Evolutionary conservation across 805 yeast genomes (phyloP).

Genomic region (Cyberlindnera xishuangbannaensis): DNA sequence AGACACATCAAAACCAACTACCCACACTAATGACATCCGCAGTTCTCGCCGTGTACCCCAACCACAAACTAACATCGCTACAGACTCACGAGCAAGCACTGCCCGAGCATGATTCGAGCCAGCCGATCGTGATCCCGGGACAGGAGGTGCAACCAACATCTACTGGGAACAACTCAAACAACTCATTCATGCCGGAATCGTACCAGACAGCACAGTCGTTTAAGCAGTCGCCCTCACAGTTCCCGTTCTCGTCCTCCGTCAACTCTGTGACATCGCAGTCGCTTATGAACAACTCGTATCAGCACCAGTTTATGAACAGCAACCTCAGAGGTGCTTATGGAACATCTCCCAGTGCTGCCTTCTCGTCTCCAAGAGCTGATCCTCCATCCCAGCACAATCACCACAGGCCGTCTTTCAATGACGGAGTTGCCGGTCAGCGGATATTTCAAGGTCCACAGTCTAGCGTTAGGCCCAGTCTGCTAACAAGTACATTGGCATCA

Average conservation of each 20-base stretch:
- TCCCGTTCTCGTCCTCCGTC: conserved; percentile 23
- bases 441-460: conserved; percentile 7
- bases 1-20: no score
- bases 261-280: conserved; percentile 21
- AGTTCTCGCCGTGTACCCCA: no score
- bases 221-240: conserved; percentile 16
- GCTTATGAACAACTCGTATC: conserved; percentile 12
- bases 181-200: conserved; percentile 19
- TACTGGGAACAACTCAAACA: conserved; percentile 5
- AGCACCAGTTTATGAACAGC: conserved; percentile 19
- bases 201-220: conserved; percentile 25
- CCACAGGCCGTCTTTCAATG: conserved; percentile 16
- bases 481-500: conserved; percentile 29
- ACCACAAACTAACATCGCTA: no score
- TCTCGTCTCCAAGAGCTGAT: conserved; percentile 23
- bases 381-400: conserved; percentile 15
- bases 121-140: conserved; percentile 28
- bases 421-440: conserved; percentile 8
- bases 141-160: conserved; percentile 17
- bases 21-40: no score
- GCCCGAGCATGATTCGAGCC: conserved; percentile 20
- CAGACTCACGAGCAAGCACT: conserved; percentile 5
- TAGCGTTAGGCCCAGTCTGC: conserved; percentile 22
- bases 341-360: conserved; percentile 20
- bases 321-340: conserved; percentile 17